Evolutionary conservation across 345 rosid genomes (phyloP), one percentile per base, ranked within the genome.

Genomic region (Carallia brachiata): DNA sequence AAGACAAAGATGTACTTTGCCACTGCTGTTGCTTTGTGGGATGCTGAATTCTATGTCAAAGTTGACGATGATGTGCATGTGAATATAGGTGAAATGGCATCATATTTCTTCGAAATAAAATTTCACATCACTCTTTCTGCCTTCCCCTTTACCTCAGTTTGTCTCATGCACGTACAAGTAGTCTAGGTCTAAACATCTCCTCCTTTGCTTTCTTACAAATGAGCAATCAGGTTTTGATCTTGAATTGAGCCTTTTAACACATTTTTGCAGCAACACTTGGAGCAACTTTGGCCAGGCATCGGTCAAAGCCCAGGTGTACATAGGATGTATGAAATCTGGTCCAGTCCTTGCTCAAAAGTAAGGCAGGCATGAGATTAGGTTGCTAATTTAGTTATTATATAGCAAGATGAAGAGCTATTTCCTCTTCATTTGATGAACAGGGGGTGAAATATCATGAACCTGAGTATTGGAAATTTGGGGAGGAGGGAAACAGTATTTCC

Each of bases 261-360:
- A 15, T 39, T 66, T 74, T 67, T 83, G 75, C 87, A 95, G 99
- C 97, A 72, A 95, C 99, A 13, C 92, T 95, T 13, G 97, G 98
- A 74, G 85, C 93, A 72, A 91, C 96, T 47, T 81, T 94, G 77
- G 82, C 77, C 50, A 86, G 92, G 71, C 88, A 91, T 72, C 81
- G 90, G 66, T 78, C 85, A 69, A 90, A 85, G 69, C 84, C 96
- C 7, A 84, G 96, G 87, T 91, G n/a, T 94, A 94, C 61, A 87
- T 91, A 53, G 98, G 98, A 52, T 94, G 98, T 85, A 94, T 94
- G 98, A 94, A 94, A 74, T 94, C 98, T 23, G 96, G 98, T 67
- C 97, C 93, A 1, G 98, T 94, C 72, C 97, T 94, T 71, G 91
- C 96, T 71, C 96, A 87, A 67, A 94, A 91, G 98, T 94, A 88